Percentiles rank a stretch among this genome's conserved stretches.
These are phyloP conservation scores for Xanthoconium stramineum DNA, from an alignment of 768 basidiomycete species.

Conservation along the genomic window DNA sequence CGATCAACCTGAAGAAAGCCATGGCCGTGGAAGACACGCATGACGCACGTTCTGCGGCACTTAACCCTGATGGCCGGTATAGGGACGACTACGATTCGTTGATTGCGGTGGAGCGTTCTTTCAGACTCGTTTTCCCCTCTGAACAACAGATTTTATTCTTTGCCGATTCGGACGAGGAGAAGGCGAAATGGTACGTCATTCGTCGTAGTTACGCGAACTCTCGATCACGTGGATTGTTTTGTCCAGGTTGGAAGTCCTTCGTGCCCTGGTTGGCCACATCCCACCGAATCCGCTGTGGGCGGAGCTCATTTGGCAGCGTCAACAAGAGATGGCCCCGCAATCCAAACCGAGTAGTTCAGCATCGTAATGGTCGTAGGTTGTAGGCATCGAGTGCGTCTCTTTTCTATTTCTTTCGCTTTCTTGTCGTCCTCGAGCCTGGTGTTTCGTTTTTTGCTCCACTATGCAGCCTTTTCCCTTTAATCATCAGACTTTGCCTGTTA, in stretches of 20 bases:
- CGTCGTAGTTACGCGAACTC: neutral
- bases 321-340: conserved; percentile 42
- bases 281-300: conserved; percentile 94
- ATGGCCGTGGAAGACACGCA: conserved; percentile 75
- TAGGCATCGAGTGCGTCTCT: neutral
- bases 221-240: conserved; percentile 1
- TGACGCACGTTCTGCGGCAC: conserved; percentile 45
- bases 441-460: conserved; percentile 11
- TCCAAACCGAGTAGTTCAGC: neutral
- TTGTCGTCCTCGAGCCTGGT: neutral
- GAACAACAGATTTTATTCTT: conserved; percentile 85
- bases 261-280: conserved; percentile 82
- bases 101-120: conserved; percentile 76
- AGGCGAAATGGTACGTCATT: conserved; percentile 69
- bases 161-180: conserved; percentile 88
- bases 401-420: conserved; percentile 1
- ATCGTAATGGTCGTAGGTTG: neutral
- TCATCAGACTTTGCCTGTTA: neutral
- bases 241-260: conserved; percentile 78
- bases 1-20: conserved; percentile 89
- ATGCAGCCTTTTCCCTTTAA: neutral
- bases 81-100: conserved; percentile 59
- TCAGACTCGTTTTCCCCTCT: conserved; percentile 76
- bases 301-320: conserved; percentile 84
- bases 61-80: conserved; percentile 44